A percentile compares a stretch with the other conserved stretches of the same genome.
These are phyloP conservation scores for Terfezia boudieri DNA, from an alignment of 495 filamentous ascomycete species.

Conservation along the genomic window DNA sequence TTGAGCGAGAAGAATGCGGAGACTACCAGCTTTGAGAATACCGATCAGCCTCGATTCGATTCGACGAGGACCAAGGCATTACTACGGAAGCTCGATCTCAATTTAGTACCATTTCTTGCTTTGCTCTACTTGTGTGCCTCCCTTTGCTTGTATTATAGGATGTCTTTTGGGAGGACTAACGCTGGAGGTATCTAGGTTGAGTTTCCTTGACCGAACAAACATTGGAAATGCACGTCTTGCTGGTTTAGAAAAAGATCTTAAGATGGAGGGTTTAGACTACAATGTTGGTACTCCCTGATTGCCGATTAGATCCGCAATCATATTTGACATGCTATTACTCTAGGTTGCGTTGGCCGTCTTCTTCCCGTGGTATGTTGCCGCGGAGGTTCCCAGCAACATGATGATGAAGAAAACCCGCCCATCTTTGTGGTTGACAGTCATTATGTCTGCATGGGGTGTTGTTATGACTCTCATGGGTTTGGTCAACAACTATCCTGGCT, in stretches of 20 bases:
- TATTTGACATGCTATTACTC: slow-evolving; percentile 14
- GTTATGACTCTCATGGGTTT: slow-evolving; percentile 37
- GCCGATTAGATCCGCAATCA: background rate
- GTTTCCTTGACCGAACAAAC: slow-evolving; percentile 38
- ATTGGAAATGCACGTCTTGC: slow-evolving; percentile 55
- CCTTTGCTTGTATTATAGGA: slow-evolving; percentile 1
- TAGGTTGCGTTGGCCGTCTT: slow-evolving; percentile 41
- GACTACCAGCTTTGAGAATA: background rate
- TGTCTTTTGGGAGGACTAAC: background rate
- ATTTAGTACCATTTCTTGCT: slow-evolving; percentile 31
- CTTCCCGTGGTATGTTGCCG: slow-evolving; percentile 42
- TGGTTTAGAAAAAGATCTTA: slow-evolving; percentile 32
- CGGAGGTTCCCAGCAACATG: slow-evolving; percentile 44
- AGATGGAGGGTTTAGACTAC: slow-evolving; percentile 36
- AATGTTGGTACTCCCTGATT: slow-evolving; percentile 22
- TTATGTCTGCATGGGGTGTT: slow-evolving; percentile 23
- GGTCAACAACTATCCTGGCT: slow-evolving; percentile 29
- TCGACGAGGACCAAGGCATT: slow-evolving; percentile 21
- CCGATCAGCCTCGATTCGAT: slow-evolving; percentile 6
- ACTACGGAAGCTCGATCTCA: slow-evolving; percentile 28
- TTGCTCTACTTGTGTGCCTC: slow-evolving; percentile 27
- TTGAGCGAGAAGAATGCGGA: background rate
- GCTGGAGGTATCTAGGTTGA: slow-evolving; percentile 13
- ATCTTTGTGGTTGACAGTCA: slow-evolving; percentile 33
- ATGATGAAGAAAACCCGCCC: slow-evolving; percentile 43